These are phyloP conservation scores for Wickerhamomyces chambardii DNA, from an alignment of 805 yeast genomes.

Conservation along the genomic window DNA sequence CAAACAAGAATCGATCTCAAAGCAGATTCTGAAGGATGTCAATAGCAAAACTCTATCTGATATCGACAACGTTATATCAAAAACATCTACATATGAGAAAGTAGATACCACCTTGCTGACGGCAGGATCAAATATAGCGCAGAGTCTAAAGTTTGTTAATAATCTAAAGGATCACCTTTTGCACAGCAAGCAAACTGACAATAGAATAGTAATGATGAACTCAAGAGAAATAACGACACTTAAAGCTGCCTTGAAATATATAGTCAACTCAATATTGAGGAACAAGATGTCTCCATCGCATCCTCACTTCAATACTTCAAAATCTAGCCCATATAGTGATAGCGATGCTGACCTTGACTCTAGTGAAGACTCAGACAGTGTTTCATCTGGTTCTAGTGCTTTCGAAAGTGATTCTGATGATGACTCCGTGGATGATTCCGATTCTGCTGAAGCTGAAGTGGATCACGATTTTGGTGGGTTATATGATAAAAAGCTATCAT, in stretches of 20 bases:
- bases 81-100: not conserved
- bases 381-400: no score
- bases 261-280: constrained; percentile 9
- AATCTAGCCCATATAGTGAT: no score
- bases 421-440: constrained; percentile 1
- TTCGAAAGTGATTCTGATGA: constrained; percentile 1
- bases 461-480: constrained; percentile 1
- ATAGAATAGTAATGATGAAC: constrained; percentile 9
- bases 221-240: constrained; percentile 18
- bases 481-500: constrained; percentile 13
- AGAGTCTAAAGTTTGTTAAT: constrained; percentile 7
- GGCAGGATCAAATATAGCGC: constrained; percentile 14
- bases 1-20: constrained; percentile 7
- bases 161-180: constrained; percentile 8
- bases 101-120: constrained; percentile 12
- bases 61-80: constrained; percentile 5
- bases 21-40: constrained; percentile 9
- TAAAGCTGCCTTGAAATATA: constrained; percentile 11
- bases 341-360: no score
- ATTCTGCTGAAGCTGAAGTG: constrained; percentile 7
- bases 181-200: constrained; percentile 2
- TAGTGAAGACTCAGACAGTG: no score
- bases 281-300: no score
- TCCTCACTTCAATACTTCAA: no score
- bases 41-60: constrained; percentile 7